Percentiles rank a stretch among this genome's conserved stretches.
These are phyloP conservation scores for Suillus weaverae DNA, from an alignment of 768 basidiomycete species.

Conservation along the genomic window DNA sequence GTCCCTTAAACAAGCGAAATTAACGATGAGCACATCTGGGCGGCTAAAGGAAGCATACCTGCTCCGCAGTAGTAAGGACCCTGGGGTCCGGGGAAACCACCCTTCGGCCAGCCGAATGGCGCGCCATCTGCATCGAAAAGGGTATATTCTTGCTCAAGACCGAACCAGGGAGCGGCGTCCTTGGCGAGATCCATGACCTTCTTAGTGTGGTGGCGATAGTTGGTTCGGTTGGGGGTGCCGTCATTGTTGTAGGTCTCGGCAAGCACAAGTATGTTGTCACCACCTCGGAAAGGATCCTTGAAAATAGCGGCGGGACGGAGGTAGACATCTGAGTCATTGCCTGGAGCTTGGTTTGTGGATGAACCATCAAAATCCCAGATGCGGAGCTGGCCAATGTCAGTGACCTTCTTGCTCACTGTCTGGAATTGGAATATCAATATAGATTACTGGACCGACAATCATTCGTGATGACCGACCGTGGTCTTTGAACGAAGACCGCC, in stretches of 20 bases:
- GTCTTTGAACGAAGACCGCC: conserved; percentile 95
- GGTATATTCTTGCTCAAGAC: conserved; percentile 99
- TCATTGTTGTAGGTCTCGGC: conserved; percentile 99
- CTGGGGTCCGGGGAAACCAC: conserved; percentile 99
- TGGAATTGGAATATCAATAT: conserved; percentile 29
- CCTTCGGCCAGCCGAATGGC: conserved; percentile 97
- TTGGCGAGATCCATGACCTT: conserved; percentile 96
- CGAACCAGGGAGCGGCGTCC: conserved; percentile 87
- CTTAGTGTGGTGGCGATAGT: conserved; percentile 90
- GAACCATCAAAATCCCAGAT: conserved; percentile 99
- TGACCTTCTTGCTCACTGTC: conserved; percentile 87
- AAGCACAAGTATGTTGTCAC: conserved; percentile 96
- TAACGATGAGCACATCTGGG: not conserved
- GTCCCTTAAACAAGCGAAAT: conserved; percentile 56
- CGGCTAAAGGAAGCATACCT: conserved; percentile 51
- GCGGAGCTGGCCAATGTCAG: conserved; percentile 87
- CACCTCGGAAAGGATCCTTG: conserved; percentile 99
- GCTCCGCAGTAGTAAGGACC: conserved; percentile 99
- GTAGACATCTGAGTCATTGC: conserved; percentile 94
- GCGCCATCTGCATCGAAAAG: conserved; percentile 90
- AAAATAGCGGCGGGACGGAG: conserved; percentile 97
- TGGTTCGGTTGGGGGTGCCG: conserved; percentile 95
- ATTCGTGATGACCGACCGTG: conserved; percentile 53
- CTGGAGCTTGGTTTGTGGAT: conserved; percentile 96
- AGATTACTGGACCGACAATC: not conserved